A percentile compares a stretch with the other conserved stretches of the same genome.
These are phyloP conservation scores for Echeveria elegans DNA, from an alignment of 164 flowering plant species.

Conservation along the genomic window DNA sequence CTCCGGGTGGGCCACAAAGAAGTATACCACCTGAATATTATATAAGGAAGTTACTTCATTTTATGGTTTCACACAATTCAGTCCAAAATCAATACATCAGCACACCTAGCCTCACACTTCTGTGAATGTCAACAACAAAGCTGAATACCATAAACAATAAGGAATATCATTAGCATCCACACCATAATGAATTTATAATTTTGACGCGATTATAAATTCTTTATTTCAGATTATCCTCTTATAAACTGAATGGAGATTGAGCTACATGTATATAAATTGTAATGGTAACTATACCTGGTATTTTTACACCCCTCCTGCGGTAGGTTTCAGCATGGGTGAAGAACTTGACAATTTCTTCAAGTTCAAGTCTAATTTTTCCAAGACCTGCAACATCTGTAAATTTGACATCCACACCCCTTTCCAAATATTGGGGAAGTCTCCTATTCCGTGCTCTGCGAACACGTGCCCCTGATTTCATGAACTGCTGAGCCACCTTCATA, in stretches of 20 bases:
- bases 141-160: background rate
- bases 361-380: conserved; percentile 84
- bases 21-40: conserved; percentile 75
- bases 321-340: conserved; percentile 95
- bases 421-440: conserved; percentile 70
- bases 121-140: background rate
- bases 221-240: background rate
- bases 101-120: background rate
- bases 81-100: background rate
- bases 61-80: background rate
- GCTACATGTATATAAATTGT: background rate
- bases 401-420: conserved; percentile 80
- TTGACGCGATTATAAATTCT: background rate
- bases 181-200: background rate
- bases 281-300: conserved; percentile 56
- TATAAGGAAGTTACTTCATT: background rate
- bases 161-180: background rate
- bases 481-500: conserved; percentile 67
- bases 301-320: conserved; percentile 83
- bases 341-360: conserved; percentile 95
- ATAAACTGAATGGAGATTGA: background rate
- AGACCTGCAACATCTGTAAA: conserved; percentile 96
- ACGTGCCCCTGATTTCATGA: conserved; percentile 92
- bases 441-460: conserved; percentile 52
- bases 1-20: conserved; percentile 98